Evolutionary conservation across 2,329 filamentous ascomycete species (phyloP).

Genomic region (Alternaria postmessia): DNA sequence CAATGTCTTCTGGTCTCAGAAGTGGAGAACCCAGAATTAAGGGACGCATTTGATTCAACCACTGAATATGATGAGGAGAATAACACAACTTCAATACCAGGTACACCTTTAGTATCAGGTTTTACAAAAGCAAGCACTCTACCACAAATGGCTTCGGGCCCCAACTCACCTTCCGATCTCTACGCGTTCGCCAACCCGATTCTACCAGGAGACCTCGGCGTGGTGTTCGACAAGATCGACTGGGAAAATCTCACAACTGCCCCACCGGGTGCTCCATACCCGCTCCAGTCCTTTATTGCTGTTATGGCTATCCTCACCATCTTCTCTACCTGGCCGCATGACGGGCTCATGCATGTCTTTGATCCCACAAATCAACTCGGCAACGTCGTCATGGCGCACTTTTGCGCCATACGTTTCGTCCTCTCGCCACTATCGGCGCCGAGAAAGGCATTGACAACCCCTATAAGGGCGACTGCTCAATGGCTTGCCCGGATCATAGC

Average conservation of each 20-base stretch:
- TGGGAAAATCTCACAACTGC: slow-evolving; percentile 18
- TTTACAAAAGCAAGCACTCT: neutral
- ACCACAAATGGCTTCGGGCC: neutral
- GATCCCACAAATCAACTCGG: slow-evolving; percentile 23
- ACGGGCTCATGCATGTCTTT: slow-evolving; percentile 24
- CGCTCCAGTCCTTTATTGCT: slow-evolving; percentile 21
- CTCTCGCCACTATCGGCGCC: slow-evolving; percentile 23
- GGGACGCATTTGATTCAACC: neutral
- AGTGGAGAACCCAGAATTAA: neutral
- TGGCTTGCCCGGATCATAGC: slow-evolving; percentile 53
- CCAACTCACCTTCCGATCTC: neutral
- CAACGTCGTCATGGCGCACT: slow-evolving; percentile 28
- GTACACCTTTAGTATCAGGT: neutral
- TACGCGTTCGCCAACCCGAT: slow-evolving; percentile 18
- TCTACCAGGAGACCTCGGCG: slow-evolving; percentile 1
- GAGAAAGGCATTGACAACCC: slow-evolving; percentile 17
- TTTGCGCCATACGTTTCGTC: slow-evolving; percentile 24
- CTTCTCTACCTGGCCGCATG: slow-evolving; percentile 31
- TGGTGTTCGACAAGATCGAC: slow-evolving; percentile 12
- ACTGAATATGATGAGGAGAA: neutral
- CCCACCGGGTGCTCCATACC: slow-evolving; percentile 5
- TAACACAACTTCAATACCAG: neutral
- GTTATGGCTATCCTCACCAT: slow-evolving; percentile 25
- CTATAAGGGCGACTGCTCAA: slow-evolving; percentile 35
- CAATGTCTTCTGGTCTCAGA: slow-evolving; percentile 18